Percentiles rank a stretch among this genome's conserved stretches.
Evolutionary conservation across 768 basidiomycete genomes (phyloP).

Genomic region (Roridomyces roridus): DNA sequence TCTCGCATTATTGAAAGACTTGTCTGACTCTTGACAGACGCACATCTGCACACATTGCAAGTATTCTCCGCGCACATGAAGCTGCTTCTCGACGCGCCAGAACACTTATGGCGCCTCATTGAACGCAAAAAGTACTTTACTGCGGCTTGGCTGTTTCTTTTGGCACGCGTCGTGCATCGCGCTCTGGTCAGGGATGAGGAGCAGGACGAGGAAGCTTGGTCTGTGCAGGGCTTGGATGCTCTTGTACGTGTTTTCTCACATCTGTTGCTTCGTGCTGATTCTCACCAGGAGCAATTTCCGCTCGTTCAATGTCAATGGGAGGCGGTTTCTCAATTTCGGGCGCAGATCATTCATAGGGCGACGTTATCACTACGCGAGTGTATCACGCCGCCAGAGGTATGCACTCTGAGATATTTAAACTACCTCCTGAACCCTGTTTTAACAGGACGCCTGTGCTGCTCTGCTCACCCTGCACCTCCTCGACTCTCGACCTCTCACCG

Average conservation of each 20-base stretch:
- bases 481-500: conserved; percentile 80
- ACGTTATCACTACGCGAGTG: conserved; percentile 77
- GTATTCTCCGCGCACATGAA: conserved; percentile 88
- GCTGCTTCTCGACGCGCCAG: conserved; percentile 89
- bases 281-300: conserved; percentile 78
- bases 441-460: conserved; percentile 76
- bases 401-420: conserved; percentile 20
- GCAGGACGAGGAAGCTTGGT: conserved; percentile 68
- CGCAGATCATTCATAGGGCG: conserved; percentile 90
- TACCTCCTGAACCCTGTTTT: conserved; percentile 1
- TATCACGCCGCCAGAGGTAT: conserved; percentile 57
- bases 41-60: conserved; percentile 72
- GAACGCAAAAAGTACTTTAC: conserved; percentile 80
- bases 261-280: neutral
- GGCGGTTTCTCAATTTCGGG: conserved; percentile 81
- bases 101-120: conserved; percentile 88
- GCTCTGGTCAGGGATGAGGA: conserved; percentile 69
- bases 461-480: conserved; percentile 87
- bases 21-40: conserved; percentile 48
- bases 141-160: conserved; percentile 87
- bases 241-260: conserved; percentile 47
- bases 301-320: conserved; percentile 95
- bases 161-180: conserved; percentile 85
- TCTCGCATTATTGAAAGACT: neutral
- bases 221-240: conserved; percentile 64